These are phyloP conservation scores for Coniochaeta ligniaria DNA, from an alignment of 2,329 filamentous ascomycete genomes.

Conservation along the genomic window DNA sequence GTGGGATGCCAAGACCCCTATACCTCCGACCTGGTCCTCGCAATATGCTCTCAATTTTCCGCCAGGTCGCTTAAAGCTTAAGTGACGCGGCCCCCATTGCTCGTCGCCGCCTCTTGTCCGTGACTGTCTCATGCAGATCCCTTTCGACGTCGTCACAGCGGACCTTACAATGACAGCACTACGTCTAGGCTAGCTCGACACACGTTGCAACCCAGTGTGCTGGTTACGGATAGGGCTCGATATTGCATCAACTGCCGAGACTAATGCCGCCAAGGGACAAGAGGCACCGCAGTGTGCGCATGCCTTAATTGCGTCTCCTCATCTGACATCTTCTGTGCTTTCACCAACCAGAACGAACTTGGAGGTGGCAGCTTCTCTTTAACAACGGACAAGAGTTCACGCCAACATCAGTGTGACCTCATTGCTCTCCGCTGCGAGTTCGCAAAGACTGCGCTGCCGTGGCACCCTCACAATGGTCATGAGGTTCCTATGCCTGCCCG, in stretches of 20 bases:
- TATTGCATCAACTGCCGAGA: constrained; percentile 11
- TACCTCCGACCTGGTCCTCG: neutral
- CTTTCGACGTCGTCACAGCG: neutral
- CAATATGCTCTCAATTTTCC: neutral
- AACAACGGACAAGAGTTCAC: neutral
- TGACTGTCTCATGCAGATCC: neutral
- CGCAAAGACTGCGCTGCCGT: neutral
- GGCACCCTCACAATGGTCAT: constrained; percentile 27
- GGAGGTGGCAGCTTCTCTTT: neutral
- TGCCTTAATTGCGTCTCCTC: neutral
- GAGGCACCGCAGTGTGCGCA: neutral
- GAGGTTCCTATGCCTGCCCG: constrained; percentile 51
- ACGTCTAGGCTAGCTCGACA: neutral
- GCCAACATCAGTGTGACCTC: neutral
- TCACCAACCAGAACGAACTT: neutral
- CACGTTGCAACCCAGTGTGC: constrained; percentile 7
- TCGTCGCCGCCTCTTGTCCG: neutral
- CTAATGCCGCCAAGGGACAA: constrained; percentile 7
- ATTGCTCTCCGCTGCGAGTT: neutral
- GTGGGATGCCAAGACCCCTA: neutral
- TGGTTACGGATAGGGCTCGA: constrained; percentile 4
- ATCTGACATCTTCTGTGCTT: neutral
- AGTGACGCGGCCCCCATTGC: neutral
- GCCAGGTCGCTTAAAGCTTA: constrained; percentile 1
- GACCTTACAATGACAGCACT: neutral